Base-by-base conservation (phyloP, 2,329 filamentous ascomycete species). In the Cytospora leucostoma region DNA sequence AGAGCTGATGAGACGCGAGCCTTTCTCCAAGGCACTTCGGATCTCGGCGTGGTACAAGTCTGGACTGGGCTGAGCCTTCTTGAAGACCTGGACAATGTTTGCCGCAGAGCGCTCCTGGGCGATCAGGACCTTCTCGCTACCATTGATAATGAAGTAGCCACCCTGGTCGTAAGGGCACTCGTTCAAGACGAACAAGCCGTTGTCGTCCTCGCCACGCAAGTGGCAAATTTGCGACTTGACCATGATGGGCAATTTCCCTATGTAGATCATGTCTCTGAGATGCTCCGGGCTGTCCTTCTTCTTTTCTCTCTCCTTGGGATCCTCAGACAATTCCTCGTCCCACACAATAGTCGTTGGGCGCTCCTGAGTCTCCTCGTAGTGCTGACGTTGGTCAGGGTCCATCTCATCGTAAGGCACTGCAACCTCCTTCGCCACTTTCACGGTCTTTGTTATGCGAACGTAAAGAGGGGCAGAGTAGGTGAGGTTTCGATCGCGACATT, bases 91-190 rank as follows among this genome's bases (percentile, higher is more conserved):
- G 6, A 99, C 95, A 64, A 98, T 99, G 74, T 99, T 99, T 73
- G 94, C 95, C 49, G 95, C 95, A 74, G 93, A 97, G 67, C 95
- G 90, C 77, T 99, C 95, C 75, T 99, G 95, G 1, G 95, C 95
- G 71, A 99, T 99, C 70, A 99, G 80, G 27, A 99, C 95, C 82
- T 99, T 99, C 75, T 99, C 95, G 77, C 92, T 96, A 51, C 95
- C 95, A 79, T 99, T 99, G 83, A 99, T 99, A 71, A 99, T 92
- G 74, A 99, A 99, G 78, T 99, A 99, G 68, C 95, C 95, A 69
- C 95, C 95, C 73, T 97, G 95, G 73, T 99, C 95, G 76, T 97
- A 99, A 0, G 95, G 95, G 70, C 95, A 99, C 78, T 99, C 95
- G 73, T 97, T 97, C 76, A 96, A 88, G 54, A 91, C 84, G 74